phyloP scores from a whole-genome alignment of 2,329 filamentous ascomycete genomes.

The Penicillium paneum region DNA sequence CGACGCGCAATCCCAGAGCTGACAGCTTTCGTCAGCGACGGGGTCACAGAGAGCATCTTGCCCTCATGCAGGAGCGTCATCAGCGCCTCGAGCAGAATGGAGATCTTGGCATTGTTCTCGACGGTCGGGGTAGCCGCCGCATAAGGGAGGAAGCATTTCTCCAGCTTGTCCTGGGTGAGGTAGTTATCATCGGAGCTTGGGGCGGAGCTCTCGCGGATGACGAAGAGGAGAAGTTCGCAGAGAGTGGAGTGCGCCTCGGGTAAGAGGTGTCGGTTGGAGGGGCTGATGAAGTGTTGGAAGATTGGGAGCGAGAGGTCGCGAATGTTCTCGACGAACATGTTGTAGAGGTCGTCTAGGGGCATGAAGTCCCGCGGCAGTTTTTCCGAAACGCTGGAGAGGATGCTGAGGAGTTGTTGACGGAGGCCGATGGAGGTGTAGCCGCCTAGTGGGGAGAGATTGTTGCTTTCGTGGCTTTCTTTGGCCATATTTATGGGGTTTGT shows the following conservation, averaged over 20 bases:
- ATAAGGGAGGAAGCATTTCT: constrained; percentile 62
- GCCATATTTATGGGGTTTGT: constrained; percentile 7
- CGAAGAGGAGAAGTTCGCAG: constrained; percentile 51
- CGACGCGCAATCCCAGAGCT: constrained; percentile 55
- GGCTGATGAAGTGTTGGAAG: constrained; percentile 47
- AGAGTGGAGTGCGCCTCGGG: constrained; percentile 49
- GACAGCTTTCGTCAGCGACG: constrained; percentile 46
- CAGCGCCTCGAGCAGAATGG: constrained; percentile 64
- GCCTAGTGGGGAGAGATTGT: constrained; percentile 34
- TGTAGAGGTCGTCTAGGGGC: constrained; percentile 40
- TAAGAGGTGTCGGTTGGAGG: constrained; percentile 41
- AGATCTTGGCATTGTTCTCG: constrained; percentile 70
- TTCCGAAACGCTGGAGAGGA: constrained; percentile 41
- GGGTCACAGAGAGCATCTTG: constrained; percentile 33
- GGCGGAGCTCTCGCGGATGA: constrained; percentile 47
- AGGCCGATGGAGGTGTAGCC: constrained; percentile 41
- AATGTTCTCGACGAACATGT: constrained; percentile 47
- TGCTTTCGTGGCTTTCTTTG: constrained; percentile 14
- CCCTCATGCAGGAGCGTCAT: constrained; percentile 52
- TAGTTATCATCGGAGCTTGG: constrained; percentile 40
- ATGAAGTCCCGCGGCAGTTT: constrained; percentile 37
- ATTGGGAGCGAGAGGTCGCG: constrained; percentile 44
- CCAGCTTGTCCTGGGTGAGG: constrained; percentile 51
- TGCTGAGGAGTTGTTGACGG: constrained; percentile 45
- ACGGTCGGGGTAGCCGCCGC: constrained; percentile 59